Evolutionary conservation across 805 yeast genomes (phyloP).

Genomic region (Ogataea allantospora): DNA sequence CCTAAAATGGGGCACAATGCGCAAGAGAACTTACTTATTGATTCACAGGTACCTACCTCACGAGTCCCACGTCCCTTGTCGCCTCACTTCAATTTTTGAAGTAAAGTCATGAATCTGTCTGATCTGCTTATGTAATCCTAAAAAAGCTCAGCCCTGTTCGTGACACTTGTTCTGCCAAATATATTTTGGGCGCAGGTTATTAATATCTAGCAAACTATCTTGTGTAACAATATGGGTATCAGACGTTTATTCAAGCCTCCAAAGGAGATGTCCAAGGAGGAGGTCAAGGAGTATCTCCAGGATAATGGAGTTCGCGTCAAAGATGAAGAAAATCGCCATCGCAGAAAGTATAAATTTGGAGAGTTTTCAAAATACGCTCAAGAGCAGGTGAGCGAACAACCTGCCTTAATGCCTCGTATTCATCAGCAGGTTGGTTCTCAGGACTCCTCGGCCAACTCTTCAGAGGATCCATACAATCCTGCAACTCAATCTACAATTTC

Average conservation of each 20-base stretch:
- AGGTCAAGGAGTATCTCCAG: conserved; percentile 40
- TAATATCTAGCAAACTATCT: neutral
- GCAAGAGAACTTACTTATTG: too few species aligned
- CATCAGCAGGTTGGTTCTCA: conserved; percentile 14
- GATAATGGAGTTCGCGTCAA: conserved; percentile 44
- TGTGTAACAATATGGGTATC: conserved; percentile 41
- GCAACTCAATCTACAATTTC: conserved; percentile 25
- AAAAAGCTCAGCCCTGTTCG: conserved; percentile 2
- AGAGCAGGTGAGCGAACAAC: conserved; percentile 30
- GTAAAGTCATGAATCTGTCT: neutral
- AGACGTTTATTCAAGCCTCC: conserved; percentile 50
- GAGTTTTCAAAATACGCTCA: conserved; percentile 49
- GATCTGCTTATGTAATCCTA: neutral
- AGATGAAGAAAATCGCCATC: conserved; percentile 26
- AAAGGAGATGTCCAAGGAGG: conserved; percentile 43
- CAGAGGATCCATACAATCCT: conserved; percentile 22
- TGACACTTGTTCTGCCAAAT: conserved; percentile 9
- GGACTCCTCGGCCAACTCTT: conserved; percentile 13
- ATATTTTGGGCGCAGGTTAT: conserved; percentile 5
- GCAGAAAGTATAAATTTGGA: conserved; percentile 42
- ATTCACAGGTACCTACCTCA: too few species aligned
- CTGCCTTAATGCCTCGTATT: conserved; percentile 26
- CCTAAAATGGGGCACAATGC: too few species aligned
- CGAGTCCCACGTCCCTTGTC: too few species aligned
- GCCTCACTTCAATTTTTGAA: too few species aligned